These are phyloP conservation scores for Ophiostoma sp. DNA, from an alignment of 2,329 filamentous ascomycete genomes.

Conservation along the genomic window DNA sequence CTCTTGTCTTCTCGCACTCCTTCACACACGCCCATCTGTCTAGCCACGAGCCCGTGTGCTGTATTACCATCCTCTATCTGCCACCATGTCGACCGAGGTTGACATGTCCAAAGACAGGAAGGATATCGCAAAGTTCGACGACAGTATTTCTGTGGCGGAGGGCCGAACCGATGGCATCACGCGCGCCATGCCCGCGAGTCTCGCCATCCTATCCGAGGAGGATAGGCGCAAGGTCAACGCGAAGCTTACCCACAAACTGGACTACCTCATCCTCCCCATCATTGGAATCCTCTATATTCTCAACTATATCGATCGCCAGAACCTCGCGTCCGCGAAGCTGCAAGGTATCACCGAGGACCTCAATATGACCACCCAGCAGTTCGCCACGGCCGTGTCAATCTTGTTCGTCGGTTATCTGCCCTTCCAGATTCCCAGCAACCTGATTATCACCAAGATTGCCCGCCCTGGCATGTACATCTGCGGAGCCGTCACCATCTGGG, in stretches of 20 bases:
- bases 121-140: not conserved
- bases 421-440: conserved; percentile 56
- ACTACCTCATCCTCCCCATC: conserved; percentile 22
- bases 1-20: not conserved
- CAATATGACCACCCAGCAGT: conserved; percentile 41
- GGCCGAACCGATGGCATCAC: not conserved
- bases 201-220: conserved; percentile 4
- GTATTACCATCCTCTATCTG: not conserved
- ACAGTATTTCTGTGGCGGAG: not conserved
- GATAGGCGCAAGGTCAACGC: not conserved
- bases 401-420: conserved; percentile 61
- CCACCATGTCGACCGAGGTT: conserved; percentile 7
- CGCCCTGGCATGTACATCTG: conserved; percentile 23
- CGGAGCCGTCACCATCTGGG: conserved; percentile 28
- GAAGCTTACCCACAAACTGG: conserved; percentile 26
- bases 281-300: conserved; percentile 21
- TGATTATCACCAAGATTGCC: conserved; percentile 31
- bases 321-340: conserved; percentile 24
- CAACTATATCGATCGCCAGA: conserved; percentile 21
- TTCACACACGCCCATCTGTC: not conserved
- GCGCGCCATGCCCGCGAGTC: not conserved
- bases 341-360: conserved; percentile 24
- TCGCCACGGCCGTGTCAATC: conserved; percentile 53
- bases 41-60: not conserved
- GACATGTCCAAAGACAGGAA: conserved; percentile 3